phyloP scores from a whole-genome alignment of 1,284 basidiomycete species.

The Tilletiopsis washingtonensis region DNA sequence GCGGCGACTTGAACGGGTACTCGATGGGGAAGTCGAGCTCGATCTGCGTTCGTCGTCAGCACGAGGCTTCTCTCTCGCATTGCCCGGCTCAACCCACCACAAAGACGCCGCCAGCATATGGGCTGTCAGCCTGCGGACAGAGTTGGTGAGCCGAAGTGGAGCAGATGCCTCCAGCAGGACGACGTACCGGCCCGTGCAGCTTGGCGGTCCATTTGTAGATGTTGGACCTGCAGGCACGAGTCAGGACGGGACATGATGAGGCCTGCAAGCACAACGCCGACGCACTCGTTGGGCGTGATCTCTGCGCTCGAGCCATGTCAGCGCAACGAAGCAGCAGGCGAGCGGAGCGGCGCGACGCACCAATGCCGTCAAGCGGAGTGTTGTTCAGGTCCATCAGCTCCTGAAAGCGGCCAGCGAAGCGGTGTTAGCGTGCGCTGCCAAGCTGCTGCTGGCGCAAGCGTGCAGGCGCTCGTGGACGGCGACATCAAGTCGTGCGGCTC shows the following conservation, averaged over 20 bases:
- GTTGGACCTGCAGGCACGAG: slow-evolving; percentile 12
- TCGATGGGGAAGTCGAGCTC: slow-evolving; percentile 45
- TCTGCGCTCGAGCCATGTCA: too few species aligned
- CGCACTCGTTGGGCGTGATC: slow-evolving; percentile 25
- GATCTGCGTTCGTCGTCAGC: slow-evolving; percentile 11
- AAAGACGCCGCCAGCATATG: not conserved
- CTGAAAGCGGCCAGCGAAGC: slow-evolving; percentile 1
- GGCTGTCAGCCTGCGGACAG: not conserved
- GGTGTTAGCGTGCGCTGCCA: not conserved
- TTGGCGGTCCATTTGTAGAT: slow-evolving; percentile 39
- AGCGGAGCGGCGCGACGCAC: not conserved
- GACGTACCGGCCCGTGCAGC: slow-evolving; percentile 15
- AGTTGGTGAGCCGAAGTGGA: not conserved
- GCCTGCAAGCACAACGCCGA: not conserved
- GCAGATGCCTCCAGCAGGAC: not conserved
- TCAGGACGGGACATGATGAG: not conserved
- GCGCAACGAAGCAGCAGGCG: not conserved
- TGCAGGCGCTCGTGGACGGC: not conserved
- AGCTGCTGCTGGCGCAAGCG: not conserved
- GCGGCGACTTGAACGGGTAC: slow-evolving; percentile 47
- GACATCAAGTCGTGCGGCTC: too few species aligned
- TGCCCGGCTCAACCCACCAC: not conserved
- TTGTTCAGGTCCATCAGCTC: slow-evolving; percentile 34
- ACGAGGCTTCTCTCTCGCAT: not conserved
- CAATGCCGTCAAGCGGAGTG: slow-evolving; percentile 28